phyloP scores from a whole-genome alignment of 768 basidiomycete species.

The Xerocomellus intermedius region DNA sequence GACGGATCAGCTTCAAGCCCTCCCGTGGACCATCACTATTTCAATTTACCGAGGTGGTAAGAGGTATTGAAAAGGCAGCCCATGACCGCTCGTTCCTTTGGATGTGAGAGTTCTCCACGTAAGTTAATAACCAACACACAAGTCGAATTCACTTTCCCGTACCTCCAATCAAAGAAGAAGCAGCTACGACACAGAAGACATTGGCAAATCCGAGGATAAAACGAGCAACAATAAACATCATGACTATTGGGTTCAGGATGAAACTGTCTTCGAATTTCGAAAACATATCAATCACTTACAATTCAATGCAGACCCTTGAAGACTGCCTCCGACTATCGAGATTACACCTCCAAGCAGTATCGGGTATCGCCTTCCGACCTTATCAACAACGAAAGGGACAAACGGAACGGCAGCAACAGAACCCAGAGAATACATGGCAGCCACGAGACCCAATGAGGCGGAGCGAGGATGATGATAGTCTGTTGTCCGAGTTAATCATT shows the following conservation, averaged over 20 bases:
- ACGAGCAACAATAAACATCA: not conserved
- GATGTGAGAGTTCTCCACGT: constrained; percentile 21
- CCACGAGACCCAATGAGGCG: constrained; percentile 53
- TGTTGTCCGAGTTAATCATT: constrained; percentile 16
- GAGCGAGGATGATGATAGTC: constrained; percentile 55
- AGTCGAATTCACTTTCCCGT: not conserved
- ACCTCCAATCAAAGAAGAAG: constrained; percentile 24
- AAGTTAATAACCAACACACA: not conserved
- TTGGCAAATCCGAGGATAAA: constrained; percentile 3
- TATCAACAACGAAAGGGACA: not conserved
- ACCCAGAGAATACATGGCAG: constrained; percentile 57
- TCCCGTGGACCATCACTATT: not conserved
- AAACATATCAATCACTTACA: not conserved
- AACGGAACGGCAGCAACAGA: constrained; percentile 52
- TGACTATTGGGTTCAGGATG: not conserved
- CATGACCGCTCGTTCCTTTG: constrained; percentile 20
- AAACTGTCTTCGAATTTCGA: too few species aligned
- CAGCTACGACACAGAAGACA: constrained; percentile 1
- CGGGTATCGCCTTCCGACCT: not conserved
- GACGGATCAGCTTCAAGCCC: not conserved
- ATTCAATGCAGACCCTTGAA: constrained; percentile 1
- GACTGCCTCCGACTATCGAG: not conserved
- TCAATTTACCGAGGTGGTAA: constrained; percentile 13
- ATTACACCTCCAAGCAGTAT: not conserved
- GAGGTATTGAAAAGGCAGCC: constrained; percentile 7